Percentiles rank a stretch among this genome's conserved stretches.
phyloP scores from a whole-genome alignment of 2,329 filamentous ascomycete species.

The Aspergillus ochraceus region DNA sequence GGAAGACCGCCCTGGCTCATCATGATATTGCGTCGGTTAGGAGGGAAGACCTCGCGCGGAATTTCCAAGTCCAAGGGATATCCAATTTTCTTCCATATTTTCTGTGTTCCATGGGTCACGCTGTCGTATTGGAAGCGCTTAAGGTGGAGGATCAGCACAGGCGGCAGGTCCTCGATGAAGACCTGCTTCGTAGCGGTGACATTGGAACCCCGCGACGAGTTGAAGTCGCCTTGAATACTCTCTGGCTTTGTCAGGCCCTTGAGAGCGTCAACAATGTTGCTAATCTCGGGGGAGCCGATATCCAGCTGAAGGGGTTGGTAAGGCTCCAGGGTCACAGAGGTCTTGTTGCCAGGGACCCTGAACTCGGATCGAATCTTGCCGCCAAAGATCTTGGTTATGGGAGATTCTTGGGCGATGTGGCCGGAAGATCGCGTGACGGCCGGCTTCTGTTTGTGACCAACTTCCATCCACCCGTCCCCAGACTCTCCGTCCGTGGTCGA shows the following conservation, averaged over 20 bases:
- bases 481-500: constrained; percentile 39
- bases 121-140: constrained; percentile 98
- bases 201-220: constrained; percentile 72
- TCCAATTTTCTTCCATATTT: constrained; percentile 97
- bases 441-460: constrained; percentile 86
- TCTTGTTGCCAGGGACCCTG: constrained; percentile 79
- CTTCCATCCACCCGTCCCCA: constrained; percentile 83
- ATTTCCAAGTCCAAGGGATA: constrained; percentile 95
- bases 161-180: constrained; percentile 87
- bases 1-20: constrained; percentile 69
- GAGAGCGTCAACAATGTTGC: constrained; percentile 89
- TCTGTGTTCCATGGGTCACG: constrained; percentile 77
- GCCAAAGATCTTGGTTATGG: constrained; percentile 91
- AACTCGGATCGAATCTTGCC: constrained; percentile 89
- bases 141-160: constrained; percentile 88
- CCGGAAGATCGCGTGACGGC: constrained; percentile 86
- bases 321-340: constrained; percentile 87
- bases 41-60: constrained; percentile 82
- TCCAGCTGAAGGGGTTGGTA: constrained; percentile 95
- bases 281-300: constrained; percentile 81
- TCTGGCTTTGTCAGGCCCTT: constrained; percentile 82
- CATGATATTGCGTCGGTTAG: constrained; percentile 67
- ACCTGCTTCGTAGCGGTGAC: constrained; percentile 87
- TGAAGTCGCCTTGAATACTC: constrained; percentile 80
- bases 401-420: constrained; percentile 68